phyloP scores from a whole-genome alignment of 768 basidiomycete genomes.

The Candolleomyces eurysporus region DNA sequence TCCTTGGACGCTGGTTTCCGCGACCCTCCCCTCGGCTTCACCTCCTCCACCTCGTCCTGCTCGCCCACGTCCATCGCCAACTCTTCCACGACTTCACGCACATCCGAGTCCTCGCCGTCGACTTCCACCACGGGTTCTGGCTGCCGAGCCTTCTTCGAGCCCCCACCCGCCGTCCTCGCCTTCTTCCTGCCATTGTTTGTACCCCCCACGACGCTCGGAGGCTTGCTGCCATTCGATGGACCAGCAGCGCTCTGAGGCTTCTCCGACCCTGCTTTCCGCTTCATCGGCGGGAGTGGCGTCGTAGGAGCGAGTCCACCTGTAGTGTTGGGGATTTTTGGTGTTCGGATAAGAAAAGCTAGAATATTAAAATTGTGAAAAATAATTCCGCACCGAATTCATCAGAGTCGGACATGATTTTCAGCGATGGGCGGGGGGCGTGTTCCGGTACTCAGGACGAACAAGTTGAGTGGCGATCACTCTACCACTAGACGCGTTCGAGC shows the following conservation, averaged over 20 bases:
- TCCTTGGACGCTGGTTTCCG: slow-evolving; percentile 17
- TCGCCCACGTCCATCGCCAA: slow-evolving; percentile 11
- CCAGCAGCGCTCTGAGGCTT: neutral
- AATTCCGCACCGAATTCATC: slow-evolving; percentile 18
- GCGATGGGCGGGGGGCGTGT: neutral
- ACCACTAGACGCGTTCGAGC: neutral
- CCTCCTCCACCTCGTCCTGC: slow-evolving; percentile 16
- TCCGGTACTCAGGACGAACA: neutral
- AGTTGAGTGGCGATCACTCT: neutral
- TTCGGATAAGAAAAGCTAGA: neutral
- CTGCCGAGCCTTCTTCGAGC: slow-evolving; percentile 1
- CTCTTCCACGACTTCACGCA: slow-evolving; percentile 7
- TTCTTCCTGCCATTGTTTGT: neutral
- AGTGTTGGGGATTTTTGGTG: neutral
- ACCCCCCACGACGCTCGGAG: neutral
- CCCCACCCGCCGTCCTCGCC: slow-evolving; percentile 3
- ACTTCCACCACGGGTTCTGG: neutral
- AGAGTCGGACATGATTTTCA: slow-evolving; percentile 17
- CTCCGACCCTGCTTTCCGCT: slow-evolving; percentile 2
- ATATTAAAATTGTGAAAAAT: neutral
- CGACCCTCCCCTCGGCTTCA: slow-evolving; percentile 15
- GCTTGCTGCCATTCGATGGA: slow-evolving; percentile 8
- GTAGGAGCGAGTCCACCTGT: slow-evolving; percentile 21
- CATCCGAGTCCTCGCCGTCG: slow-evolving; percentile 11
- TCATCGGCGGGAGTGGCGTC: slow-evolving; percentile 13